Evolutionary conservation across 345 rosid species (phyloP), one percentile per base, ranked within the genome.

Genomic region (Sisymbrium irio): DNA sequence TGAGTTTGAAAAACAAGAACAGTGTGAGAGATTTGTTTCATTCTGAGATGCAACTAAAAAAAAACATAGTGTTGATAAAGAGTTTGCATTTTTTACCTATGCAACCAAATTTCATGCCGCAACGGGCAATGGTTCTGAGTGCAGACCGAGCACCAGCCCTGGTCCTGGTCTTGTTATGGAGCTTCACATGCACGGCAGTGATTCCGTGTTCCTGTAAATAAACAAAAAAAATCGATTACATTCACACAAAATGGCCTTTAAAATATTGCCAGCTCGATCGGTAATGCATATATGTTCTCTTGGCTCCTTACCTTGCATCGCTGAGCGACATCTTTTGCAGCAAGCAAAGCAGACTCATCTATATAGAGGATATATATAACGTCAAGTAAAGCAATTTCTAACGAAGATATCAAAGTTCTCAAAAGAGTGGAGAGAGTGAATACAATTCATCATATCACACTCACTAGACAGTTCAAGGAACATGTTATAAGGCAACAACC

Each of bases 91-190:
- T 10, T 13, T 42, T 72, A 88, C 96, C 96, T 60, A 90, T 90
- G 62, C 96, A 92, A 15, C 92, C 94, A 58, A 88, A 86, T 74
- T 82, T 88, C 94, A 90, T 86, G 60, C 96, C 96, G 35, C 93
- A 84, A 73, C 96, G 93, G 71, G 93, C 93, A 75, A 90, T 90
- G 89, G n/a, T n/a, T n/a, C n/a, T n/a, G n/a, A n/a, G n/a, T n/a
- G n/a, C n/a, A n/a, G n/a, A n/a, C n/a, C n/a, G n/a, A n/a, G n/a
- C n/a, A n/a, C n/a, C n/a, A n/a, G n/a, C n/a, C n/a, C n/a, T n/a
- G n/a, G n/a, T n/a, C n/a, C n/a, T n/a, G n/a, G n/a, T n/a, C n/a
- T n/a, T n/a, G n/a, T n/a, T n/a, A n/a, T n/a, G n/a, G 9, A 90
- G 90, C 86, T 88, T 90, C 66, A 90, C 88, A 62, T 88, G 92